Evolutionary conservation across 257 asterid genomes (phyloP), one percentile per base, ranked within the genome.

Genomic region (Ehretia macrophylla): DNA sequence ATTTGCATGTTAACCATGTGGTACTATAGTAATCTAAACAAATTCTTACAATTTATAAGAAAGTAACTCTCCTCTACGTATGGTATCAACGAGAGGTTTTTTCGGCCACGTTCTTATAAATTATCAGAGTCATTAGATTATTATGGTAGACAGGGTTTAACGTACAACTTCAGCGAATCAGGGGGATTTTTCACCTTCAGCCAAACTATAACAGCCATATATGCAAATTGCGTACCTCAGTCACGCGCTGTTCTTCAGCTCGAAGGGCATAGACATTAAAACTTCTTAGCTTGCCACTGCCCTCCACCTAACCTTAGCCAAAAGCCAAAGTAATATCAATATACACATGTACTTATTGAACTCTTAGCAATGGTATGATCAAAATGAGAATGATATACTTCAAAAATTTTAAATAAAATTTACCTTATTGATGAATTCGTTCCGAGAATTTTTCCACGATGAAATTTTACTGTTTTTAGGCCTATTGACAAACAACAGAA

Each of bases 251-350:
- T 60, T 71, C 66, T 51, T 61, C 66, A 37, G 72, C 69, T 63
- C 69, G 47, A 67, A 64, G 63, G 14, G 60, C 66, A 51, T 17
- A 59, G 14, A 71, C 67, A 53, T 40, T 22, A 40, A 59, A 35
- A 44, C 51, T 40, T 37, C 44, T 70, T 18, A 19, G 65, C 63
- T 53, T 71, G 55, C 65, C 59, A 53, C 19, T 49, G 14, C 71
- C 70, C 57, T 58, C 59, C 58, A 63, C 51, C 80, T 75, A 58
- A 52, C 54, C 52, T 49, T 62, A 69, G 58, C 61, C 66, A 67
- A 68, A 52, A 52, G 18, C 39, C 51, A 27, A 16, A 61, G n/a
- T n/a, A n/a, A n/a, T n/a, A n/a, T n/a, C n/a, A n/a, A 52, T 3
- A 17, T n/a, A 18, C 40, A 49, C 35, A 20, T 5, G 13, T 35